Percentiles rank a stretch among this genome's conserved stretches.
Conservation (phyloP, 1,284 basidiomycete genomes). For the Ustilago hordei region DNA sequence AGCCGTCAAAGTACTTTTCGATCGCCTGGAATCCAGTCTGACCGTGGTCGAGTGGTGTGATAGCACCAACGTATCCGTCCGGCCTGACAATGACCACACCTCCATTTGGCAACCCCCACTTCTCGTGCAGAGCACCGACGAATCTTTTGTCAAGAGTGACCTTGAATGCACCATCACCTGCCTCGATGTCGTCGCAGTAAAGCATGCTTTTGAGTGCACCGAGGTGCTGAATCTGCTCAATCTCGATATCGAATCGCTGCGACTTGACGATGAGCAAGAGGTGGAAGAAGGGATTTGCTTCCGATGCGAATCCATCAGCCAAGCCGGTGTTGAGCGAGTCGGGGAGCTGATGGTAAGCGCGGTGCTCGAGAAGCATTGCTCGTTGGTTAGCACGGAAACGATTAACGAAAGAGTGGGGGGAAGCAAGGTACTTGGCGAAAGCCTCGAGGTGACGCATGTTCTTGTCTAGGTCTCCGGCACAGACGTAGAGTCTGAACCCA, state of each 20-base stretch:
- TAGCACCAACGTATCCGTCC: conserved; percentile 79
- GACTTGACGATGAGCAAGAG: conserved; percentile 64
- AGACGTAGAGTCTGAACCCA: conserved; percentile 80
- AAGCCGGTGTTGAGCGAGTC: conserved; percentile 61
- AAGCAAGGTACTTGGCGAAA: conserved; percentile 50
- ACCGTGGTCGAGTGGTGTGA: conserved; percentile 74
- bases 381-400: conserved; percentile 51
- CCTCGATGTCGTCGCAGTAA: conserved; percentile 72
- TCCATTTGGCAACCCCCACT: conserved; percentile 75
- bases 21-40: conserved; percentile 70
- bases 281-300: conserved; percentile 69
- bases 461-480: conserved; percentile 74
- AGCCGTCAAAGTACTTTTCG: conserved; percentile 73
- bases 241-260: conserved; percentile 64
- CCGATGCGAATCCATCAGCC: conserved; percentile 48
- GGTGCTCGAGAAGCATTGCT: conserved; percentile 41
- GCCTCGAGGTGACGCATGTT: conserved; percentile 46
- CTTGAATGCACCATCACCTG: conserved; percentile 71
- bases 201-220: conserved; percentile 71
- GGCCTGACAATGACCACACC: conserved; percentile 78
- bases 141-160: conserved; percentile 50
- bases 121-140: conserved; percentile 71
- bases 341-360: conserved; percentile 49
- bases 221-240: conserved; percentile 59
- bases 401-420: conserved; percentile 57